phyloP scores from a whole-genome alignment of 2,329 filamentous ascomycete genomes.

The Diaporthe humulicola region DNA sequence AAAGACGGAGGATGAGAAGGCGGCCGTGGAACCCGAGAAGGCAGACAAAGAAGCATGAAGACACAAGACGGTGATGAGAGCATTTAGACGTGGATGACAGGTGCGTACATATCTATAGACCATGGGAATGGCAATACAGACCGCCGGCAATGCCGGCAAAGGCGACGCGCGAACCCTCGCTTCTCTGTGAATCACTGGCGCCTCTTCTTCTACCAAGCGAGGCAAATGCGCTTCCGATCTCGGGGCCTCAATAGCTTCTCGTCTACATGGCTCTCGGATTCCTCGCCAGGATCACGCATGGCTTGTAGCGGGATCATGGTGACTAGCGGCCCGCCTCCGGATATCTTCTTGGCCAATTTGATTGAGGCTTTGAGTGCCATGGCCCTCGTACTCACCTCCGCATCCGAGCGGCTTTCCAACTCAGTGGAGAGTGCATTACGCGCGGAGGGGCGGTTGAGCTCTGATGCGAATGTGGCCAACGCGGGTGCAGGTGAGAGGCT shows the following conservation, averaged over 20 bases:
- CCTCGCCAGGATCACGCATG: slow-evolving; percentile 1
- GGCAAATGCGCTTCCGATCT: not conserved
- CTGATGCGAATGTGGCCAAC: slow-evolving; percentile 87
- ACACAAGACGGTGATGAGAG: not conserved
- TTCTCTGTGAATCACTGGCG: not conserved
- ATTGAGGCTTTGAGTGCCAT: slow-evolving; percentile 83
- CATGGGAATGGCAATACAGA: slow-evolving; percentile 11
- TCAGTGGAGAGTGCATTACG: slow-evolving; percentile 97
- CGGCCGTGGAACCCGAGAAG: not conserved
- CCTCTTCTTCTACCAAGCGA: not conserved
- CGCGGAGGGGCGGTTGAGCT: slow-evolving; percentile 81
- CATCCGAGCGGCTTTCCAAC: slow-evolving; percentile 79
- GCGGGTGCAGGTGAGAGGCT: slow-evolving; percentile 67
- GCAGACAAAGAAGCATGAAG: slow-evolving; percentile 22
- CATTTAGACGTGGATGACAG: slow-evolving; percentile 21
- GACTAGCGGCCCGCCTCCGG: slow-evolving; percentile 69
- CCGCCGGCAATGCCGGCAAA: not conserved
- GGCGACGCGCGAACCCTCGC: not conserved
- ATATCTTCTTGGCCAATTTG: slow-evolving; percentile 84
- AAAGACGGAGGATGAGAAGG: slow-evolving; percentile 22
- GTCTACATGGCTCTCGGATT: not conserved
- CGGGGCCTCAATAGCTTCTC: not conserved
- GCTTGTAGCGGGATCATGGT: not conserved
- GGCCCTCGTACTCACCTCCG: slow-evolving; percentile 68
- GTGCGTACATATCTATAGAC: slow-evolving; percentile 29